Evolutionary conservation across 1,284 basidiomycete genomes (phyloP).

Genomic region (Austroboletus novae-zelandiae): DNA sequence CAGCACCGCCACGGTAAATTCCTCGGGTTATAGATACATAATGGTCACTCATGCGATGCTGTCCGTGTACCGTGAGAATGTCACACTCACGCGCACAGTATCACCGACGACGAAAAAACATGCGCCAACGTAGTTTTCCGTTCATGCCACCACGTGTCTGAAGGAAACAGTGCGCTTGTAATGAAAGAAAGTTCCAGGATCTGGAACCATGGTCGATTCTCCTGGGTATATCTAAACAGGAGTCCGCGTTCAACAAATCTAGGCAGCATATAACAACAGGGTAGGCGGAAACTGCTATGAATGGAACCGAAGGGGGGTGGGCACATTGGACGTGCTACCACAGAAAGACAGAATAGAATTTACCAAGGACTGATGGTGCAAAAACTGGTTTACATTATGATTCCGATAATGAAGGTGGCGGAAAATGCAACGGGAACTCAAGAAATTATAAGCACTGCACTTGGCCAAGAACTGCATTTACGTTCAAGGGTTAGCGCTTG

Average conservation of each 20-base stretch:
- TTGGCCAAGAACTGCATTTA: slow-evolving; percentile 12
- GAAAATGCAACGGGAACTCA: slow-evolving; percentile 8
- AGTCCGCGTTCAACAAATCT: slow-evolving; percentile 15
- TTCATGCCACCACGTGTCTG: too few species aligned
- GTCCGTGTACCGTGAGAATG: too few species aligned
- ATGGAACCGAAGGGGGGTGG: neutral
- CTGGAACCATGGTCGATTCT: neutral
- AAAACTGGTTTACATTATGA: slow-evolving; percentile 17
- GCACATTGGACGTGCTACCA: slow-evolving; percentile 11
- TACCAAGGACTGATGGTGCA: slow-evolving; percentile 6
- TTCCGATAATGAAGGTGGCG: neutral
- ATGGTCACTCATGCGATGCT: too few species aligned
- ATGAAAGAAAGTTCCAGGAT: too few species aligned
- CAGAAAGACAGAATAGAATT: slow-evolving; percentile 9
- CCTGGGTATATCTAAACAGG: slow-evolving; percentile 10
- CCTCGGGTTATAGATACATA: too few species aligned
- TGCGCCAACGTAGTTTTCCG: too few species aligned
- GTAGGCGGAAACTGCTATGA: slow-evolving; percentile 5
- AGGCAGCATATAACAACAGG: slow-evolving; percentile 12
- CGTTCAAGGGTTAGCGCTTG: slow-evolving; percentile 3
- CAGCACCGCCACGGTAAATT: too few species aligned
- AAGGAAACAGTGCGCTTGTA: too few species aligned
- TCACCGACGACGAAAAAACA: too few species aligned
- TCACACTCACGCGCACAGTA: too few species aligned
- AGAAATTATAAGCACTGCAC: slow-evolving; percentile 15